Percentiles rank a stretch among this genome's conserved stretches.
phyloP scores from a whole-genome alignment of 2,329 filamentous ascomycete species.

The Ophiognomonia clavigignenti-juglandacearum region DNA sequence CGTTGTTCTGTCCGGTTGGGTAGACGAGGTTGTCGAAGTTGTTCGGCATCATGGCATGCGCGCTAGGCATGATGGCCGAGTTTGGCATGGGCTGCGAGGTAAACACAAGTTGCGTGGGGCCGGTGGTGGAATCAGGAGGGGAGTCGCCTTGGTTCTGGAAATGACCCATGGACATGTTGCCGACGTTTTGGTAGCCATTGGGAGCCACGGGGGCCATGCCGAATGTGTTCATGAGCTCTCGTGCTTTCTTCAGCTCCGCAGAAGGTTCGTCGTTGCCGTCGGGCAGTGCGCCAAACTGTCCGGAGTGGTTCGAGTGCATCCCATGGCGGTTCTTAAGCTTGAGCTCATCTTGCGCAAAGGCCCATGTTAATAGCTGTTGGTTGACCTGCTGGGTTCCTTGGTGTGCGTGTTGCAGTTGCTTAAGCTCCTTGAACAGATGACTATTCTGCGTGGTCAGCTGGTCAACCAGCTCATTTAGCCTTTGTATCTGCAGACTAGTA shows the following conservation, averaged over 20 bases:
- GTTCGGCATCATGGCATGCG: constrained; percentile 41
- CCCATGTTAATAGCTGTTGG: constrained; percentile 51
- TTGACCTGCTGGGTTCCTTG: constrained; percentile 54
- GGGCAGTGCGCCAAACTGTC: constrained; percentile 34
- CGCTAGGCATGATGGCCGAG: constrained; percentile 29
- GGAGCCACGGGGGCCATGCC: constrained; percentile 41
- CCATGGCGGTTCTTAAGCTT: constrained; percentile 36
- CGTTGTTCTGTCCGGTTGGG: constrained; percentile 83
- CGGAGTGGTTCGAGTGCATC: constrained; percentile 29
- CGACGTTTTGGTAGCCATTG: constrained; percentile 49
- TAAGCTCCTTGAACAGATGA: constrained; percentile 56
- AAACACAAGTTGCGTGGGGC: constrained; percentile 48
- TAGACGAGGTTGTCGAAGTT: constrained; percentile 72
- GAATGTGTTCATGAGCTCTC: constrained; percentile 47
- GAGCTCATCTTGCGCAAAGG: constrained; percentile 44
- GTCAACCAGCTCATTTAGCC: constrained; percentile 77
- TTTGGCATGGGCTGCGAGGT: constrained; percentile 40
- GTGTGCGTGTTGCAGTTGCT: constrained; percentile 56
- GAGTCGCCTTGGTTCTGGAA: constrained; percentile 37
- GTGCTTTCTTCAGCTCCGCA: constrained; percentile 49
- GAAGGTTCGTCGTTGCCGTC: constrained; percentile 43
- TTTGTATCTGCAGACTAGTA: constrained; percentile 87
- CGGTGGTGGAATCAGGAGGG: constrained; percentile 47
- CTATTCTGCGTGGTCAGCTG: constrained; percentile 65
- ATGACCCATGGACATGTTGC: constrained; percentile 43